Percentiles rank a stretch among this genome's conserved stretches.
These are phyloP conservation scores for Boletus vermiculosoides DNA, from an alignment of 768 basidiomycete genomes.

Conservation along the genomic window DNA sequence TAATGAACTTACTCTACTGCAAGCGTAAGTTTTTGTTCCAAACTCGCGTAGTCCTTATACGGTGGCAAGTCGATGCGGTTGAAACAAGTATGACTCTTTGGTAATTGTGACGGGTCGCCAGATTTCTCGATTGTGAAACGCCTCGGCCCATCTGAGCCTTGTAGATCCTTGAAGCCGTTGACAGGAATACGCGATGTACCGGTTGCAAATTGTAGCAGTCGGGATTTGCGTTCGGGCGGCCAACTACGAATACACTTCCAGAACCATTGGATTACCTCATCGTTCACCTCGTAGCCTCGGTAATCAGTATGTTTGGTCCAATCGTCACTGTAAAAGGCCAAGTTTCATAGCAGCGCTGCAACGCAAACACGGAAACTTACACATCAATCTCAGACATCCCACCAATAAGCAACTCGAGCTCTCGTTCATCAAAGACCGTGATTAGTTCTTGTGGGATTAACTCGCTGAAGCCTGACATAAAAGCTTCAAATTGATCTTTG, in stretches of 20 bases:
- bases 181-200: constrained; percentile 97
- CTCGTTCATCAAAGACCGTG: constrained; percentile 98
- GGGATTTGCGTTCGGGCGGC: constrained; percentile 98
- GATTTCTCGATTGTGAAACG: constrained; percentile 99
- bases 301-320: constrained; percentile 99
- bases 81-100: constrained; percentile 97
- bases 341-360: neutral
- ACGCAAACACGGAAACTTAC: constrained; percentile 45
- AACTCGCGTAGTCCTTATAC: constrained; percentile 90
- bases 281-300: constrained; percentile 91
- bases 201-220: constrained; percentile 93
- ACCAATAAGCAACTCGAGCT: constrained; percentile 94
- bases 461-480: constrained; percentile 99
- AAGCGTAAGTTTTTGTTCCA: constrained; percentile 93
- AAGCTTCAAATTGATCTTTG: constrained; percentile 98
- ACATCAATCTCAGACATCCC: constrained; percentile 99
- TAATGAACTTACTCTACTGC: constrained; percentile 78
- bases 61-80: constrained; percentile 96
- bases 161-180: constrained; percentile 97
- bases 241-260: constrained; percentile 98
- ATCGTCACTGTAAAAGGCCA: constrained; percentile 61
- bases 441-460: constrained; percentile 96
- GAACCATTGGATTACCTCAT: constrained; percentile 99
- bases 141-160: constrained; percentile 95
- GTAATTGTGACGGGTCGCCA: constrained; percentile 93